Evolutionary conservation across 345 rosid species (phyloP).

Genomic region (Gossypium longicalyx): DNA sequence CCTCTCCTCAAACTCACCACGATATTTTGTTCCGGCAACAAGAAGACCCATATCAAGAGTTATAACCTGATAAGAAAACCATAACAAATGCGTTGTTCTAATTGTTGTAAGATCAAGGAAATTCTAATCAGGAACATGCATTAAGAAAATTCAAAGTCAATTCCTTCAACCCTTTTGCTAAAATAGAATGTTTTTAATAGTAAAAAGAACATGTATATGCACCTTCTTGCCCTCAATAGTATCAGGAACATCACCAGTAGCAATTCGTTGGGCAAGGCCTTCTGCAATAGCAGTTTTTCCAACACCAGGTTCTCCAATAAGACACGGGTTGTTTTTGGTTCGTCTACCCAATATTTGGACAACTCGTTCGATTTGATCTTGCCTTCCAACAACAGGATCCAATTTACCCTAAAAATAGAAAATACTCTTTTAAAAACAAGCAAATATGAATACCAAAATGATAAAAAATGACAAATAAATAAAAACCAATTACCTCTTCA

Average conservation of each 20-base stretch:
- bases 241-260: constrained; percentile 94
- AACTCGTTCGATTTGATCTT: constrained; percentile 90
- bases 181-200: background rate
- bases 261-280: constrained; percentile 96
- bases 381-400: constrained; percentile 99
- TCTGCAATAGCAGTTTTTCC: constrained; percentile 99
- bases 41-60: constrained; percentile 99
- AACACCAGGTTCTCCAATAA: constrained; percentile 99
- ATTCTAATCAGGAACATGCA: background rate
- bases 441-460: background rate
- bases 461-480: background rate
- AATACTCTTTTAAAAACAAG: constrained; percentile 2
- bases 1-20: constrained; percentile 98
- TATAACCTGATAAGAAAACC: constrained; percentile 56
- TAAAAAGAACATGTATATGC: background rate
- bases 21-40: constrained; percentile 97
- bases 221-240: constrained; percentile 98
- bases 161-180: background rate
- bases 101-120: too few relatives aligned
- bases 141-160: background rate
- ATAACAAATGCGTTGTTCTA: background rate
- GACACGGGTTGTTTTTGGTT: constrained; percentile 97
- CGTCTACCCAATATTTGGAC: constrained; percentile 94
- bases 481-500: constrained; percentile 62
- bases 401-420: constrained; percentile 66